Evolutionary conservation across 179 eudicot genomes (phyloP), one percentile per base, ranked within the genome.

Genomic region (Beta macrorhiza): DNA sequence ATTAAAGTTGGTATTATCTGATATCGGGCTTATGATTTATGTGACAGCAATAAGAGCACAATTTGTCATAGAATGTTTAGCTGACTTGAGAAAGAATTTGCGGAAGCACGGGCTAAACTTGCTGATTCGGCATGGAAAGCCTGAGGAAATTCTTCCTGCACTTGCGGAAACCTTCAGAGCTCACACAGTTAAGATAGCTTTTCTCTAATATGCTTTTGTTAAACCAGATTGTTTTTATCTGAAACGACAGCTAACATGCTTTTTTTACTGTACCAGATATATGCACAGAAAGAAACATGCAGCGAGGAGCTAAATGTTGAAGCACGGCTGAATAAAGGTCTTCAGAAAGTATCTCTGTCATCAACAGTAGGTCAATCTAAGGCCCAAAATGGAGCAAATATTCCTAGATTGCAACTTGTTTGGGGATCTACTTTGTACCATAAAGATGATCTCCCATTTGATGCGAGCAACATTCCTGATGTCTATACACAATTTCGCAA

Each of bases 241-340:
- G 29, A n/a, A 49, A 73, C 8, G 52, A 25, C 20, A 37, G 69
- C 42, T 82, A 20, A 71, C 73, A 78, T 4, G 22, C 22, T 42
- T 51, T 20, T 62, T 75, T 37, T 47, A 25, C 19, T 70, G 15
- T 32, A 44, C 55, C 85, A 95, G 98, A 91, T 95, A 76, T 92
- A 84, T 82, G 97, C 98, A 29, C 98, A 95, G 67, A 95, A 93
- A 80, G 98, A 95, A 88, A 95, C 97, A 55, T 95, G 98, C 88
- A 92, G 98, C 47, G 98, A 95, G 87, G 98, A 95, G 91, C 75
- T 91, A 78, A 73, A 75, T 25, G 90, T 92, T 73, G 98, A 95
- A 86, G 80, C 78, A 78, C 47, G 58, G 75, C 90, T 93, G 20
- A 78, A 76, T 76, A 88, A 81, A 57, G 68, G 80, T 67, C 80